phyloP scores from a whole-genome alignment of 2,329 filamentous ascomycete genomes.

The Remersonia thermophila region DNA sequence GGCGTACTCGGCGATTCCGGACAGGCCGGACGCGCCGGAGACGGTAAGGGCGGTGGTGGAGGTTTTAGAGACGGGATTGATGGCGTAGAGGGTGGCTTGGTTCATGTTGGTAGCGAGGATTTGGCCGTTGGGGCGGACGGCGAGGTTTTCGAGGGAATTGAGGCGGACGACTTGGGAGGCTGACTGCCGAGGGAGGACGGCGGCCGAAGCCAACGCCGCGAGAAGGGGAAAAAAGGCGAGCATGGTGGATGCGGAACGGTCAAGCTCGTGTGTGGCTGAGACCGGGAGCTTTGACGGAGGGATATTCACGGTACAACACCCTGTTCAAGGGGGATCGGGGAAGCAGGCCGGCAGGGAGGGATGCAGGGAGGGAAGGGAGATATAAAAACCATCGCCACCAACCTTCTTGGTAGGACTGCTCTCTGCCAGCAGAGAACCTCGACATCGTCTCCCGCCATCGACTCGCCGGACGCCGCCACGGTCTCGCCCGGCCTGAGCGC shows the following conservation, averaged over 20 bases:
- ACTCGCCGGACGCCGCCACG: too few relatives aligned
- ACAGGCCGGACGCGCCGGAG: conserved; percentile 19
- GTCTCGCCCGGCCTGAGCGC: too few relatives aligned
- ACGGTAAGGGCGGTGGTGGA: conserved; percentile 19
- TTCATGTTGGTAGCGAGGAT: conserved; percentile 25
- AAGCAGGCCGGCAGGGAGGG: too few relatives aligned
- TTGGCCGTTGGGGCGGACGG: conserved; percentile 21
- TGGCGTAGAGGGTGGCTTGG: conserved; percentile 19
- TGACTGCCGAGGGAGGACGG: conserved; percentile 16
- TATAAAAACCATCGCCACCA: too few relatives aligned
- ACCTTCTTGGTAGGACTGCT: too few relatives aligned
- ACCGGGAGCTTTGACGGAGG: too few relatives aligned
- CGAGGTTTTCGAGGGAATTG: conserved; percentile 21
- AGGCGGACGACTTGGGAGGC: conserved; percentile 18
- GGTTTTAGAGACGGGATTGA: conserved; percentile 20
- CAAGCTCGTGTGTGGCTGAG: too few relatives aligned
- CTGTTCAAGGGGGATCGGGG: too few relatives aligned
- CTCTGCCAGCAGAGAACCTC: too few relatives aligned
- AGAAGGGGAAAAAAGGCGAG: conserved; percentile 10
- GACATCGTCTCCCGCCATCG: too few relatives aligned
- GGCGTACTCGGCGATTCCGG: conserved; percentile 21
- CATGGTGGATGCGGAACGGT: not conserved
- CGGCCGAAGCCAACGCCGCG: conserved; percentile 7
- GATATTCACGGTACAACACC: too few relatives aligned
- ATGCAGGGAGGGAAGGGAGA: too few relatives aligned